phyloP scores from a whole-genome alignment of 345 rosid genomes.

The Diplotaxis tenuifolia region DNA sequence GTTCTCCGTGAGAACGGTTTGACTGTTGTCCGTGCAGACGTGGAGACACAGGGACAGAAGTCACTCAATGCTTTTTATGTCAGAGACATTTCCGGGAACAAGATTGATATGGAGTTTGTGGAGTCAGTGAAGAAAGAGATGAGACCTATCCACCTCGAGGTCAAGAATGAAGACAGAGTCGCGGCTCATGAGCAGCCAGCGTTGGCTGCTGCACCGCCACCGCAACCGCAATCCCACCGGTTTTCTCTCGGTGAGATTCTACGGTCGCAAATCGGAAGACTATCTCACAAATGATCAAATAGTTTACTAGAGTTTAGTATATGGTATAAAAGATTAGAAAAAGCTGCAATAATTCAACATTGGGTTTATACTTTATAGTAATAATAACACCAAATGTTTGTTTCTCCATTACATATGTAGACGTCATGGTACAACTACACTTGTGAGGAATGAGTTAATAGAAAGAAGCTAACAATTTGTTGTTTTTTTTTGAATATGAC shows the following conservation, averaged over 20 bases:
- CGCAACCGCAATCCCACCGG: constrained; percentile 30
- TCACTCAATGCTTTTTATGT: constrained; percentile 57
- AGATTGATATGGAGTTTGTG: constrained; percentile 58
- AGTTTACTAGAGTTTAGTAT: background rate
- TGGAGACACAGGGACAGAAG: constrained; percentile 61
- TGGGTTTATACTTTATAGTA: background rate
- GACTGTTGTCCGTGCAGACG: constrained; percentile 60
- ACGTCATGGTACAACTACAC: constrained; percentile 9
- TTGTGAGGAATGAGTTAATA: background rate
- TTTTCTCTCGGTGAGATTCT: constrained; percentile 53
- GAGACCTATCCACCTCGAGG: constrained; percentile 54
- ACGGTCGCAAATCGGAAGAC: constrained; percentile 46
- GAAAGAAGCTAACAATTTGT: background rate
- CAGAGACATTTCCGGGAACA: constrained; percentile 51
- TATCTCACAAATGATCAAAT: constrained; percentile 51
- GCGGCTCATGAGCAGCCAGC: background rate
- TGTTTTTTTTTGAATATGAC: background rate
- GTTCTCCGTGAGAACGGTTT: constrained; percentile 69
- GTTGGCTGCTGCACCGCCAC: constrained; percentile 1
- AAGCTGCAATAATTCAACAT: constrained; percentile 2
- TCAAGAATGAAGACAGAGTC: constrained; percentile 32
- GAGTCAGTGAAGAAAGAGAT: constrained; percentile 63
- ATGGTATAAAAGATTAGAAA: constrained; percentile 6
- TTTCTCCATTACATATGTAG: constrained; percentile 12
- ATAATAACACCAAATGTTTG: constrained; percentile 13